These are phyloP conservation scores for Ramaria rubella DNA, from an alignment of 768 basidiomycete species.

Conservation along the genomic window DNA sequence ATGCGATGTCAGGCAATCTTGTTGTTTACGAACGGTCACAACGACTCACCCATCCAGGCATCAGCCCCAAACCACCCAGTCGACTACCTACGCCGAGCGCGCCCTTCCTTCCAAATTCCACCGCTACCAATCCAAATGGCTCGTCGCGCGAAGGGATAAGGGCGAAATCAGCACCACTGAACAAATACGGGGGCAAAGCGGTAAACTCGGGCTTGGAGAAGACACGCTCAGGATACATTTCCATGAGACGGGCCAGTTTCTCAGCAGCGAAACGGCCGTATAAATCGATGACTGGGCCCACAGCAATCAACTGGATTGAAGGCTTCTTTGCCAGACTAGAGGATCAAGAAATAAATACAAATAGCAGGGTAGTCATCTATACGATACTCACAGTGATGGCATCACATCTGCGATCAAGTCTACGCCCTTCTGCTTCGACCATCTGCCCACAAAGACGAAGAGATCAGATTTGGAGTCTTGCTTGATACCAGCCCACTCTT, in stretches of 20 bases:
- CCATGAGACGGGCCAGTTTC: slow-evolving; percentile 88
- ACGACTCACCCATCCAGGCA: slow-evolving; percentile 90
- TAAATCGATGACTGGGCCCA: slow-evolving; percentile 92
- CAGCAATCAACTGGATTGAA: slow-evolving; percentile 78
- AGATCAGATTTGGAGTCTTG: slow-evolving; percentile 86
- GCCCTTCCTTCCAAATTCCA: slow-evolving; percentile 95
- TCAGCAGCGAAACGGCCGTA: slow-evolving; percentile 95
- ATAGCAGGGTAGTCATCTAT: not conserved
- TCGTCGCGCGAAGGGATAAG: slow-evolving; percentile 94
- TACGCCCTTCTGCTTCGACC: slow-evolving; percentile 99
- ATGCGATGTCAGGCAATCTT: not conserved
- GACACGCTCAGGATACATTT: slow-evolving; percentile 89
- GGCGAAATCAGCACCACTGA: slow-evolving; percentile 93
- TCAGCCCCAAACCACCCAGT: slow-evolving; percentile 88
- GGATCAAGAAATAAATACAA: slow-evolving; percentile 7
- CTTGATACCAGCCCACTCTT: slow-evolving; percentile 91
- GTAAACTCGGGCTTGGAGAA: slow-evolving; percentile 98
- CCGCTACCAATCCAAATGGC: slow-evolving; percentile 92
- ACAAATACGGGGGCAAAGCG: slow-evolving; percentile 84
- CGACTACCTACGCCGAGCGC: slow-evolving; percentile 93
- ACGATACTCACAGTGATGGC: slow-evolving; percentile 65
- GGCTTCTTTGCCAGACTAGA: slow-evolving; percentile 76
- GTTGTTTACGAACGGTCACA: slow-evolving; percentile 6
- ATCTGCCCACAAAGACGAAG: slow-evolving; percentile 95
- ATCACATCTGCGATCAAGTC: slow-evolving; percentile 95